Conservation (phyloP, 2,329 filamentous ascomycete genomes). For the Fusarium brachygibbosum region DNA sequence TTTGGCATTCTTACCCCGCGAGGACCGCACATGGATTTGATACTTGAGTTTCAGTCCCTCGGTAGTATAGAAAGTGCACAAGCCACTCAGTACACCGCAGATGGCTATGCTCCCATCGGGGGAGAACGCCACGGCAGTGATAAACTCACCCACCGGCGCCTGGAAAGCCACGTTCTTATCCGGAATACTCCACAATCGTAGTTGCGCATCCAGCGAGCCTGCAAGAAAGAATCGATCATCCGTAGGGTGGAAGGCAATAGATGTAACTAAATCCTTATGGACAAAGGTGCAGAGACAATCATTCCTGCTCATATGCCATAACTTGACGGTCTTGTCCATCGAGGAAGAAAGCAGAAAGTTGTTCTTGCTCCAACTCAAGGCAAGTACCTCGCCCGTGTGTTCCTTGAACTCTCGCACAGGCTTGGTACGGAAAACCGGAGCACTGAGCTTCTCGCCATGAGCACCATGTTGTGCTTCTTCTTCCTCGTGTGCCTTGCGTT, state of each 20-base stretch:
- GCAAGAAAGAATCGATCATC: slow-evolving; percentile 98
- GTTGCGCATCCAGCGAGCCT: slow-evolving; percentile 87
- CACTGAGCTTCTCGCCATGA: slow-evolving; percentile 76
- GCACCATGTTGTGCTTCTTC: slow-evolving; percentile 60
- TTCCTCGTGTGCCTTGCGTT: slow-evolving; percentile 79
- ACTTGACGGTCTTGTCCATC: slow-evolving; percentile 95
- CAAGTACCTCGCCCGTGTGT: slow-evolving; percentile 87
- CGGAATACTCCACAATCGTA: slow-evolving; percentile 96
- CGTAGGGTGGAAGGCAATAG: slow-evolving; percentile 91
- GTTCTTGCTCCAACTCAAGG: slow-evolving; percentile 99
- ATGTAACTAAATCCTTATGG: slow-evolving; percentile 94
- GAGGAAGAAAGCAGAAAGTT: slow-evolving; percentile 96
- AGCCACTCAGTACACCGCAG: slow-evolving; percentile 85
- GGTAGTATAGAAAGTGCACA: slow-evolving; percentile 93
- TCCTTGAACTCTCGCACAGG: slow-evolving; percentile 84
- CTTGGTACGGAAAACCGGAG: slow-evolving; percentile 88
- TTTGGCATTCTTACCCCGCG: slow-evolving; percentile 91
- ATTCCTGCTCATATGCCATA: slow-evolving; percentile 89
- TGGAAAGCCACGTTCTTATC: slow-evolving; percentile 93
- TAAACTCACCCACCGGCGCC: slow-evolving; percentile 83
- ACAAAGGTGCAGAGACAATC: slow-evolving; percentile 95
- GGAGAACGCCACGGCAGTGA: slow-evolving; percentile 93
- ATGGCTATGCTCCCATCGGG: slow-evolving; percentile 92
- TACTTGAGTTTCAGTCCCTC: slow-evolving; percentile 87
- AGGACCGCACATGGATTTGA: slow-evolving; percentile 93